A percentile compares a stretch with the other conserved stretches of the same genome.
Conservation (phyloP, 1,284 basidiomycete species). For the Fomitopsis schrenkii region DNA sequence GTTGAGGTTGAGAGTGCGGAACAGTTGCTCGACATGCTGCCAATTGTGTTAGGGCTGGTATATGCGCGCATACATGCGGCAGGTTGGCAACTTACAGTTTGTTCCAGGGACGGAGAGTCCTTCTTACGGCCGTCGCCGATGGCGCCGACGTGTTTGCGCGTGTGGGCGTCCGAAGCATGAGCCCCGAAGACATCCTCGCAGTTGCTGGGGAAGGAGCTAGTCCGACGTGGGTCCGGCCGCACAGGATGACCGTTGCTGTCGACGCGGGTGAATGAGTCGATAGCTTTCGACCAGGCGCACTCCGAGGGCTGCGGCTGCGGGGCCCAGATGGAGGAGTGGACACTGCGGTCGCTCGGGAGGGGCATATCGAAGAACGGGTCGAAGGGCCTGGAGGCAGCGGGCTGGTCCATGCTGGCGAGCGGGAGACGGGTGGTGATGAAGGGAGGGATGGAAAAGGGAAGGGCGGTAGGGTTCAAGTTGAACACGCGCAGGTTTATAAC, state of each 20-base stretch:
- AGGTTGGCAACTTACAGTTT: slow-evolving; percentile 38
- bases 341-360: slow-evolving; percentile 16
- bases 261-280: slow-evolving; percentile 54
- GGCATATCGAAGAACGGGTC: slow-evolving; percentile 26
- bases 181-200: slow-evolving; percentile 65
- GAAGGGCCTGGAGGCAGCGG: slow-evolving; percentile 20
- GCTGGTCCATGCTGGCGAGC: slow-evolving; percentile 21
- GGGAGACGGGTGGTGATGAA: slow-evolving; percentile 12
- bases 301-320: slow-evolving; percentile 68
- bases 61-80: slow-evolving; percentile 19
- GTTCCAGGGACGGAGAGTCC: slow-evolving; percentile 49
- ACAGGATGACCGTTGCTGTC: slow-evolving; percentile 30
- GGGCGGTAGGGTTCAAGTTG: slow-evolving; percentile 1
- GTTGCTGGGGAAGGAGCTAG: slow-evolving; percentile 28
- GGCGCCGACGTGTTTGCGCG: slow-evolving; percentile 54
- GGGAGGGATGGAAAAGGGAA: slow-evolving; percentile 12
- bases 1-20: slow-evolving; percentile 70
- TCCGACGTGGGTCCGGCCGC: slow-evolving; percentile 22
- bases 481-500: slow-evolving; percentile 21
- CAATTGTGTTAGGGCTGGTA: slow-evolving; percentile 18
- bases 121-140: slow-evolving; percentile 74
- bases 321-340: slow-evolving; percentile 67
- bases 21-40: slow-evolving; percentile 72
- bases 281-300: slow-evolving; percentile 56
- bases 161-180: slow-evolving; percentile 29